phyloP scores from a whole-genome alignment of 495 filamentous ascomycete species.

The Podospora didyma region DNA sequence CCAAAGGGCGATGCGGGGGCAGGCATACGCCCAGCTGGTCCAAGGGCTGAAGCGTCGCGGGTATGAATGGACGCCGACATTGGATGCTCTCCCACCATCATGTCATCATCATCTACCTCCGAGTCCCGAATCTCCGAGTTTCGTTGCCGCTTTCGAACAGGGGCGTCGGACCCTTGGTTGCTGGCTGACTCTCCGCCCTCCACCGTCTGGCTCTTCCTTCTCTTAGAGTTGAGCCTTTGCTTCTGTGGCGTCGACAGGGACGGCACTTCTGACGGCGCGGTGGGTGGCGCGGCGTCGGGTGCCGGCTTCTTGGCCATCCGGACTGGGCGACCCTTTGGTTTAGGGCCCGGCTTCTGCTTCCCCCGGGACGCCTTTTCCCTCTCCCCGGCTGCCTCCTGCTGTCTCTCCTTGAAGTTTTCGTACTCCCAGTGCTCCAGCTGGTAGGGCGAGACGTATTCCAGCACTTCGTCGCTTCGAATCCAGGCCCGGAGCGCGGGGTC shows the following conservation, averaged over 20 bases:
- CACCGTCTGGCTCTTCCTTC: neutral
- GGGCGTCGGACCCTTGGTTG: constrained; percentile 18
- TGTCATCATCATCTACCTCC: neutral
- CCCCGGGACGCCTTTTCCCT: neutral
- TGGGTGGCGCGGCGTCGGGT: no score
- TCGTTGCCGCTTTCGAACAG: neutral
- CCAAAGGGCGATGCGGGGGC: no score
- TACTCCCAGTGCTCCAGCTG: constrained; percentile 44
- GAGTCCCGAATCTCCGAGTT: neutral
- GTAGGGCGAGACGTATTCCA: constrained; percentile 44
- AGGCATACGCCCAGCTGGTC: constrained; percentile 8
- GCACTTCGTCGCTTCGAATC: constrained; percentile 33
- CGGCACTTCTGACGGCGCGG: no score
- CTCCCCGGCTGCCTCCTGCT: constrained; percentile 19
- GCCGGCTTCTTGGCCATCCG: no score
- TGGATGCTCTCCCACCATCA: no score
- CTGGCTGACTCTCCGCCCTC: constrained; percentile 8
- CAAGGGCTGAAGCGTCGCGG: no score
- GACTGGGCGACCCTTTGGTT: no score
- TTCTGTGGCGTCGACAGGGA: constrained; percentile 33
- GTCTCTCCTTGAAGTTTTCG: constrained; percentile 22
- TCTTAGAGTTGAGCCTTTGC: constrained; percentile 10
- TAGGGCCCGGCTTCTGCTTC: constrained; percentile 9
- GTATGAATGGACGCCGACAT: no score
- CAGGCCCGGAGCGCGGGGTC: constrained; percentile 34